These are phyloP conservation scores for Starmerella asiatica DNA, from an alignment of 805 yeast species.

Conservation along the genomic window DNA sequence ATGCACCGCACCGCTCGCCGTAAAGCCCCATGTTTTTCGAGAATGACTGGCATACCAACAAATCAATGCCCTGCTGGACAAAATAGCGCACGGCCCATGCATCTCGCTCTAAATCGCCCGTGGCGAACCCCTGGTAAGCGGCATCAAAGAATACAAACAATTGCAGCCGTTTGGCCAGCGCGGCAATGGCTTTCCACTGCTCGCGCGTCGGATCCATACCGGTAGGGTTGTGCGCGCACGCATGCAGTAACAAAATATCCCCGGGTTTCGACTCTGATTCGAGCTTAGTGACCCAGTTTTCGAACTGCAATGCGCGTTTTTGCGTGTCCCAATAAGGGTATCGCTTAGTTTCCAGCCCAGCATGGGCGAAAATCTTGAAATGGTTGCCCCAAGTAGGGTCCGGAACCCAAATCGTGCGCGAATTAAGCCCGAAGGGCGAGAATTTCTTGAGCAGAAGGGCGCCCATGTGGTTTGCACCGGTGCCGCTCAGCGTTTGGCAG, in stretches of 20 bases:
- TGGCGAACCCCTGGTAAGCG: conserved; percentile 93
- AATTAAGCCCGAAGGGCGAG: conserved; percentile 25
- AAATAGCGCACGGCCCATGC: conserved; percentile 41
- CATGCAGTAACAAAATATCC: conserved; percentile 71
- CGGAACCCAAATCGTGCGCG: conserved; percentile 50
- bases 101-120: conserved; percentile 70
- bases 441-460: conserved; percentile 52
- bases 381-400: conserved; percentile 98
- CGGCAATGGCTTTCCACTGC: conserved; percentile 65
- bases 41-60: conserved; percentile 70
- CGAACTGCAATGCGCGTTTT: conserved; percentile 56
- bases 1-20: conserved; percentile 88
- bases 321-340: conserved; percentile 81
- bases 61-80: conserved; percentile 30
- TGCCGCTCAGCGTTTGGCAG: conserved; percentile 70
- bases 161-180: conserved; percentile 42
- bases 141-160: conserved; percentile 82
- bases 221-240: conserved; percentile 97
- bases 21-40: conserved; percentile 92
- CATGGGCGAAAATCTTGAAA: conserved; percentile 58
- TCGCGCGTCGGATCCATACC: conserved; percentile 82
- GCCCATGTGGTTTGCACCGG: conserved; percentile 83
- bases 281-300: conserved; percentile 53
- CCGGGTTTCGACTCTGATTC: conserved; percentile 50
- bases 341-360: conserved; percentile 50